Evolutionary conservation across 2,329 filamentous ascomycete genomes (phyloP), one percentile per base, ranked within the genome.

Genomic region (Alternaria postmessia): DNA sequence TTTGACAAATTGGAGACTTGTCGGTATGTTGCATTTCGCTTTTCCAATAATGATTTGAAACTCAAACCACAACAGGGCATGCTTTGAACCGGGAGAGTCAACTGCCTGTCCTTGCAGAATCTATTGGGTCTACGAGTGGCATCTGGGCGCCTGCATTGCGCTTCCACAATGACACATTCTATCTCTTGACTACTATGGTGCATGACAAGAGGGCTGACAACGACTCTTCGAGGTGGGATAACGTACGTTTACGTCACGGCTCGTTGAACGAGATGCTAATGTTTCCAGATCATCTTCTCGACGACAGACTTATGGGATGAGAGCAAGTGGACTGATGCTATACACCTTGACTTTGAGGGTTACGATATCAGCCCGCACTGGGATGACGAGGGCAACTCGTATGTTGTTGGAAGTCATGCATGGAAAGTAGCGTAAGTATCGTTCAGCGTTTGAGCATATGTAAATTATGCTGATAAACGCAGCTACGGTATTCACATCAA

Each of bases 281-380:
- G 4, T n/a, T 9, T 49, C 7, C 14, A 34, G 46, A 72, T 83
- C 32, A 80, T 85, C 51, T 84, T 85, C 72, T 79, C 79, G 32
- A 79, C 80, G 0, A 74, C 75, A 1, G 69, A 85, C 51, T 79
- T 81, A 0, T 85, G 78, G 64, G 70, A 82, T 36, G 67, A 76
- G 3, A 43, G 62, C n/a, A 74, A 82, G 0, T 87, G 85, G 85
- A 80, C 79, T 0, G 75, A 84, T 48, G 81, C 85, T 0, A 66
- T 83, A 0, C 80, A 82, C 55, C 85, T 85, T 63, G 75, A 82
- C 11, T 84, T 84, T 46, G 75, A 54, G 7, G 83, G 83, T 0
- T 85, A 85, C 55, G 86, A 88, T 53, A 82, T 85, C 0, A 82
- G 80, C 34, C 82, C 82, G 20, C 84, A 86, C 63, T 88, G 85